Evolutionary conservation across 768 basidiomycete genomes (phyloP).

Genomic region (Austroboletus festivus): DNA sequence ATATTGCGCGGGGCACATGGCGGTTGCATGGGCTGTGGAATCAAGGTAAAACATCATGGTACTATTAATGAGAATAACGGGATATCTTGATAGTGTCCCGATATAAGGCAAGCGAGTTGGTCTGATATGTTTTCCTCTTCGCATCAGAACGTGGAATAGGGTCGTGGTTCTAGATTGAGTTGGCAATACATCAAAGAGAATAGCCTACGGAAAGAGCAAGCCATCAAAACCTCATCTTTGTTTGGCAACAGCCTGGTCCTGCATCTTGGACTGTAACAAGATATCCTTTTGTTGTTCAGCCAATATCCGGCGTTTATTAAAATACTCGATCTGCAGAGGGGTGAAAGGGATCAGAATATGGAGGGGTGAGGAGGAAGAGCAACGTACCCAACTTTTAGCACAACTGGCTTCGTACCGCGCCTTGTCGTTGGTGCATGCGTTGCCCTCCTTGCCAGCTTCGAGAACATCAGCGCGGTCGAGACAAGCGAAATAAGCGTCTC

Average conservation of each 20-base stretch:
- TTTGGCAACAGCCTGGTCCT: slow-evolving; percentile 34
- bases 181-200: no score
- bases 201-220: no score
- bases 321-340: slow-evolving; percentile 77
- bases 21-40: background rate
- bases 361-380: background rate
- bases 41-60: no score
- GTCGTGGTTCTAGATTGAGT: no score
- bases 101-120: no score
- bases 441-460: slow-evolving; percentile 70
- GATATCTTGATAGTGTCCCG: no score
- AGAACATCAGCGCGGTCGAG: slow-evolving; percentile 67
- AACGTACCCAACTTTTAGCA: slow-evolving; percentile 85
- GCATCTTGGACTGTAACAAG: slow-evolving; percentile 45
- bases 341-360: background rate
- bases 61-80: no score
- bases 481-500: slow-evolving; percentile 85
- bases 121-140: no score
- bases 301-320: slow-evolving; percentile 85
- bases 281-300: slow-evolving; percentile 76
- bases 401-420: slow-evolving; percentile 67
- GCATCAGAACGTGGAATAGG: slow-evolving; percentile 1
- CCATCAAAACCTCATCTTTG: no score
- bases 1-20: background rate
- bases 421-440: slow-evolving; percentile 55